Evolutionary conservation across 2,329 filamentous ascomycete species (phyloP), one percentile per base, ranked within the genome.

Genomic region (Aspergillus hiratsukae): DNA sequence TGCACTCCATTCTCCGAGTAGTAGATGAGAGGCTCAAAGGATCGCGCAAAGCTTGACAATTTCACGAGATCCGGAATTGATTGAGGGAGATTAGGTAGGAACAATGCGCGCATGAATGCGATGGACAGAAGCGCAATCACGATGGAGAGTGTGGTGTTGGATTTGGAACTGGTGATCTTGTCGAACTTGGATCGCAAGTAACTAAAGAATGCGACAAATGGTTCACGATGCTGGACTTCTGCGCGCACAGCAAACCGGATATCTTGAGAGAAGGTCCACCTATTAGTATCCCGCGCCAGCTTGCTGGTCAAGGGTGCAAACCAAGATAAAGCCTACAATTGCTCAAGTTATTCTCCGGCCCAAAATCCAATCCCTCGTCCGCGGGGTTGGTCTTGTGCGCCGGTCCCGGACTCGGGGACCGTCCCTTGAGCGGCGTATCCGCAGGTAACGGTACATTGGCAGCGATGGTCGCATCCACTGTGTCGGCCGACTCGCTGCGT

Each of bases 21-120:
- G 77, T 94, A 94, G 60, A 97, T 95, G 48, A 97, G 82, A 5
- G 93, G 93, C 72, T 97, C 93, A 68, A 97, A 96, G 9, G 91
- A 91, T 66, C 90, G 90, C 50, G 92, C 92, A 62, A 97, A 84
- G 52, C 88, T 87, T 3, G 92, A 92, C 25, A 97, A 88, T 72
- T 96, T 96, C 69, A 96, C 88, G 17, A 97, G 81, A 70, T 97
- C 92, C 0, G 90, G 90, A 2, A 89, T 87, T 0, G 89, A 84
- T 11, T 80, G 85, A 40, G 83, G 80, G 4, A 79, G 73, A 29
- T 85, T 87, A 10, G 91, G 89, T 57, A 88, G 81, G 52, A 90
- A 83, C 17, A 95, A 76, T 9, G 84, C 81, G 59, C 86, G 83
- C 64, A 90, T 72, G 23, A 87, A 76, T 7, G 85, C 78, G 65